These are phyloP conservation scores for Phylloporus arenicola DNA, from an alignment of 768 basidiomycete genomes.

Conservation along the genomic window DNA sequence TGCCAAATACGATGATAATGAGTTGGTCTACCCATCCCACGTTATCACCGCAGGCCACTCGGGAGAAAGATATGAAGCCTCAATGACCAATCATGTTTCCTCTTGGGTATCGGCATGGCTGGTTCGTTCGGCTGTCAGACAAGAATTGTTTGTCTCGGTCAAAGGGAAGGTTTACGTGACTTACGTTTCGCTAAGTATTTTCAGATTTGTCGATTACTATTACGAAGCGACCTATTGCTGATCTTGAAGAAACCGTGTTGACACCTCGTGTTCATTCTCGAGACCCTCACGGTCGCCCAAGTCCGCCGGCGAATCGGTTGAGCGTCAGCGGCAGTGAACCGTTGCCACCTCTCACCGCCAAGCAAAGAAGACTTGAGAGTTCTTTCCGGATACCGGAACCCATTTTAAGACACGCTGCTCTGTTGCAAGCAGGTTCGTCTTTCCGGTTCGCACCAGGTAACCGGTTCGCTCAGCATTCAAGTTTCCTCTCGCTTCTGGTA, in stretches of 20 bases:
- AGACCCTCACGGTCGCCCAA: not conserved
- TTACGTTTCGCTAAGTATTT: slow-evolving; percentile 7
- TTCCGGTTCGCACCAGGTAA: not conserved
- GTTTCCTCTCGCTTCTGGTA: not conserved
- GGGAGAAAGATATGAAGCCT: slow-evolving; percentile 50
- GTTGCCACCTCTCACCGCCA: not conserved
- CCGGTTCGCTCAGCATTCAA: not conserved
- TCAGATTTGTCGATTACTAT: slow-evolving; percentile 1
- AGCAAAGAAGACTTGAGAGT: not conserved
- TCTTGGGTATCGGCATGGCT: slow-evolving; percentile 20
- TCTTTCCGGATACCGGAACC: not conserved
- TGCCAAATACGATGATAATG: slow-evolving; percentile 33
- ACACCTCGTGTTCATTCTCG: not conserved
- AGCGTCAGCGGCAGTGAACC: not conserved
- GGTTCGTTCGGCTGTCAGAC: slow-evolving; percentile 72
- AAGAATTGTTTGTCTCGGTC: slow-evolving; percentile 8
- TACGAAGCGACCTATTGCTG: not conserved
- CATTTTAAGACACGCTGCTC: not conserved
- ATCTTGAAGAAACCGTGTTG: not conserved
- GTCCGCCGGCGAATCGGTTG: not conserved
- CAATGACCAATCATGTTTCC: slow-evolving; percentile 43
- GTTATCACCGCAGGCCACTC: slow-evolving; percentile 35
- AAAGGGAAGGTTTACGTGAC: not conserved
- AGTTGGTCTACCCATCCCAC: slow-evolving; percentile 30
- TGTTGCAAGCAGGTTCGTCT: not conserved